Conservation (phyloP, 2,329 filamentous ascomycete species). For the Polytolypa hystricis region DNA sequence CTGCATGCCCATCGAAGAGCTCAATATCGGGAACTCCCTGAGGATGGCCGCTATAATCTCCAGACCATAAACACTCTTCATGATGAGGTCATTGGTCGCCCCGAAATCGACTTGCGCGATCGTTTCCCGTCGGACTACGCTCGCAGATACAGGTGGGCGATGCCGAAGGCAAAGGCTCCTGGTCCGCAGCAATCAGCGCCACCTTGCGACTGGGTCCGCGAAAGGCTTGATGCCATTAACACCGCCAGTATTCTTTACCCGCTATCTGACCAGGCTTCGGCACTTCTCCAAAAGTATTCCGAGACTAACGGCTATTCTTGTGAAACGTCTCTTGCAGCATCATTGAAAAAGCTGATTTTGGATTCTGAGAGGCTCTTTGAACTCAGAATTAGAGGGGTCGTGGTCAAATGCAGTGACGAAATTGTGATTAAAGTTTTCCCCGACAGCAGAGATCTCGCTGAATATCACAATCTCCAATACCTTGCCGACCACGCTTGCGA, state of each 20-base stretch:
- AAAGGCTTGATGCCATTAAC: conserved; percentile 2
- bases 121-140: conserved; percentile 3
- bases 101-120: conserved; percentile 1
- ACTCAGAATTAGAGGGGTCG: neutral
- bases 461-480: conserved; percentile 6
- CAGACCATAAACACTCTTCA: conserved; percentile 3
- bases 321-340: conserved; percentile 2
- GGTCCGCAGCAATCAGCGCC: neutral
- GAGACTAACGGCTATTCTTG: neutral
- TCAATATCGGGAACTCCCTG: conserved; percentile 5
- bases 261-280: conserved; percentile 1
- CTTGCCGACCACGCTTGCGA: conserved; percentile 1
- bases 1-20: conserved; percentile 8
- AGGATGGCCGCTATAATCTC: conserved; percentile 1
- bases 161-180: neutral
- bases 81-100: conserved; percentile 1
- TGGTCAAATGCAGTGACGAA: conserved; percentile 1
- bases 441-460: conserved; percentile 1
- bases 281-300: conserved; percentile 1
- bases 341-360: conserved; percentile 5
- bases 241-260: conserved; percentile 4
- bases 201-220: neutral
- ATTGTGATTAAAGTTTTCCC: neutral
- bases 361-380: conserved; percentile 6
- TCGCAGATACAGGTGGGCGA: conserved; percentile 3